Percentiles rank a stretch among this genome's conserved stretches.
Evolutionary conservation across 202 grass and related monocot species (phyloP).

Genomic region (Panicum hallii): DNA sequence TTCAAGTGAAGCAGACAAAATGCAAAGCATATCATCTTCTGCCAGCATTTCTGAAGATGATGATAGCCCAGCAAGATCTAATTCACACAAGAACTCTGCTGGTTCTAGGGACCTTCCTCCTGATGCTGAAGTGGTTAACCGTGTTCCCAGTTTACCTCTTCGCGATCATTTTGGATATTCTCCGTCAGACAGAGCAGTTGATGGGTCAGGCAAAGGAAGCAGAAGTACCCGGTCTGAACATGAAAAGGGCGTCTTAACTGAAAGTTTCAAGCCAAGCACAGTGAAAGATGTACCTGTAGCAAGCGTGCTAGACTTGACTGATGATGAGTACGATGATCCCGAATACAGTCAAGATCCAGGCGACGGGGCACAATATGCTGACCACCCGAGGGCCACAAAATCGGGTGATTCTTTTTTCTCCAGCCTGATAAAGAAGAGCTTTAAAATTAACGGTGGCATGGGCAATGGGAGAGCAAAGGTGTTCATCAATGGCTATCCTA

Average conservation of each 20-base stretch:
- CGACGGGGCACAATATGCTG: constrained; percentile 35
- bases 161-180: constrained; percentile 82
- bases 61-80: constrained; percentile 49
- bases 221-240: constrained; percentile 73
- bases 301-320: constrained; percentile 60
- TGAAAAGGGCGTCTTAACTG: constrained; percentile 63
- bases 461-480: constrained; percentile 59
- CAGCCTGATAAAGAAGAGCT: constrained; percentile 82
- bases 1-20: constrained; percentile 61
- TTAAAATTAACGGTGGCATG: constrained; percentile 58
- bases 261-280: constrained; percentile 77
- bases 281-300: constrained; percentile 69
- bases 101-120: constrained; percentile 51
- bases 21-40: constrained; percentile 58
- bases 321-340: constrained; percentile 56
- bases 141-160: constrained; percentile 87
- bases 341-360: constrained; percentile 57
- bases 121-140: constrained; percentile 46
- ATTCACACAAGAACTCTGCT: constrained; percentile 59
- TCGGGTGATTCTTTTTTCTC: constrained; percentile 67
- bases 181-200: constrained; percentile 64
- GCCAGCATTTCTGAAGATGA: constrained; percentile 65
- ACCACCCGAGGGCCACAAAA: constrained; percentile 50
- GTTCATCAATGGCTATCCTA: constrained; percentile 72
- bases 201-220: constrained; percentile 74